Evolutionary conservation across 1,284 basidiomycete genomes (phyloP), one percentile per base, ranked within the genome.

Genomic region (Ustilago xerochloae): DNA sequence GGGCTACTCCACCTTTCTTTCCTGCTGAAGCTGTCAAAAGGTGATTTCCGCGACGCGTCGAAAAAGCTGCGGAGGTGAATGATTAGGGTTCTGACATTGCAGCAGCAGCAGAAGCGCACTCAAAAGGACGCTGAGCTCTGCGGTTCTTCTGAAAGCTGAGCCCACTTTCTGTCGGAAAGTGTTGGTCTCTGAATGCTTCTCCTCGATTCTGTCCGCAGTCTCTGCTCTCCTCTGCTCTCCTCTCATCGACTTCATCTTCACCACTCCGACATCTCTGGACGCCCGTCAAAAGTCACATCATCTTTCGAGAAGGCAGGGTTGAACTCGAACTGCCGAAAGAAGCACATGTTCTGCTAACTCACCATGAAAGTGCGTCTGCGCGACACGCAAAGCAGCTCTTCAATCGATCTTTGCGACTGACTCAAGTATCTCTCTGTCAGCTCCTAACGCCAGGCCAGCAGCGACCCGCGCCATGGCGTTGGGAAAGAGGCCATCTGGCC

Each of bases 1-100:
- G 57, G 48, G 36, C 18, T 15, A 32, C 18, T 26, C 46, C 46
- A 20, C 54, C 20, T 24, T 15, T 39, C 36, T 28, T 38, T 12
- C 16, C 12, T 33, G 8, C 45, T 9, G 26, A 30, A 15, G n/a
- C 45, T 26, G 55, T 6, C 13, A 28, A 32, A 28, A 28, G 28
- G 41, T 33, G 12, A 33, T 67, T 57, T 67, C 54, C 64, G 57
- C 64, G 64, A 48, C 64, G 64, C 64, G 64, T 43, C 16, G n/a
- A 28, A 12, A 43, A 16, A 13, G 38, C 16, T 9, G 28, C 3
- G 7, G 33, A 24, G 1, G 30, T 13, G 35, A 15, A 4, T 48
- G 38, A 49, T 55, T 22, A 56, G 53, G 52, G 33, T 49, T 29
- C 26, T 49, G 60, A 55, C 24, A 24, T 20, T 24, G 41, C 22